Evolutionary conservation across 352 stramenopile genomes (phyloP), one percentile per base, ranked within the genome.

Genomic region (Globisporangium ultimum): DNA sequence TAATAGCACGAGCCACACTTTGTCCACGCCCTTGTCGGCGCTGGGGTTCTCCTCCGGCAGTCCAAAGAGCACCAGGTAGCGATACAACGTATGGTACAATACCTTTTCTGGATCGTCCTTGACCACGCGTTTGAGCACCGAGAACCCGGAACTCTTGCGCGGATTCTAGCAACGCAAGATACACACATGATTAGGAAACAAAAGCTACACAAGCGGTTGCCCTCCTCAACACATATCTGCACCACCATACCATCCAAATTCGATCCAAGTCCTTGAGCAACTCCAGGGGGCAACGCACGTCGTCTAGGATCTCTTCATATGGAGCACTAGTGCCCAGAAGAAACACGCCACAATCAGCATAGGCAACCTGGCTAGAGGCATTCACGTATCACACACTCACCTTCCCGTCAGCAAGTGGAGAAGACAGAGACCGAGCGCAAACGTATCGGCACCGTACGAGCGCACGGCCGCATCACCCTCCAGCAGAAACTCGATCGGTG

Each of bases 281-380:
- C 28, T 76, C 72, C 22, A 61, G n/a, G 15, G 97, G 96, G 61
- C 96, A 99, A 14, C 65, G 61, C 14, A 99, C 96, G 48, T 86
- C 73, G 52, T 97, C 87, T 20, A 99, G 66, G 28, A 99, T 91
- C 67, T 99, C 97, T 92, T 99, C 97, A 67, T 99, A 99, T 2
- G 97, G 97, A 43, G 75, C 85, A 64, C 95, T 90, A 50, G 28
- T 36, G 8, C 28, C 28, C 15, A 42, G 24, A 40, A 63, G 11
- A 42, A 57, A 43, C 32, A 13, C 24, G 24, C 21, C 52, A 34
- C 56, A 40, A 50, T 34, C 22, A 63, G 22, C 57, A 49, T 32
- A 3, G 21, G 21, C n/a, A 36, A 7, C 15, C 2, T 42, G 5
- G 6, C 48, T 13, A 12, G 21, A 42, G 11, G 22, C 28, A 9